Conservation (phyloP, 768 basidiomycete genomes). For the Mycena rosella region DNA sequence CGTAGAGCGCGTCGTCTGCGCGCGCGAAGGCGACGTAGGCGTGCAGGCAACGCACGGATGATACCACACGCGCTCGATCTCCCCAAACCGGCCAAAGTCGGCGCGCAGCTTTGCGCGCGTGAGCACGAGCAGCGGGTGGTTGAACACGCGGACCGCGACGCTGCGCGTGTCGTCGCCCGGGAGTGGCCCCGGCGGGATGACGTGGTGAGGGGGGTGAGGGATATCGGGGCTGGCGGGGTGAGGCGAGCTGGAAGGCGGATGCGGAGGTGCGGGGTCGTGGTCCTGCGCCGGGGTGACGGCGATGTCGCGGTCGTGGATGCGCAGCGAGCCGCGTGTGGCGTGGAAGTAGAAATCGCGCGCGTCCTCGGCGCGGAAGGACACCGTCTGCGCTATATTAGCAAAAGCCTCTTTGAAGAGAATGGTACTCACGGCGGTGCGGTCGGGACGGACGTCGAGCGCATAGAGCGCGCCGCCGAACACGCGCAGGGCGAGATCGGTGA, state of each 20-base stretch:
- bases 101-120: background rate
- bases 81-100: conserved; percentile 14
- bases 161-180: conserved; percentile 4
- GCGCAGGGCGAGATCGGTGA: conserved; percentile 4
- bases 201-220: background rate
- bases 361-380: conserved; percentile 9
- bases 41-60: background rate
- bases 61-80: background rate
- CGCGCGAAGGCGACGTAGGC: conserved; percentile 15
- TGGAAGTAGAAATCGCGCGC: conserved; percentile 19
- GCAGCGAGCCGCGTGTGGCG: background rate
- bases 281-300: too few relatives aligned
- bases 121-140: background rate
- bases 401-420: background rate
- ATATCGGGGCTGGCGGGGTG: too few relatives aligned
- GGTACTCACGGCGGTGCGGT: background rate
- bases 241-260: too few relatives aligned
- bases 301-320: background rate
- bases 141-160: background rate
- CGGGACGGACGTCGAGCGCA: background rate
- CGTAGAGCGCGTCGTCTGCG: conserved; percentile 7
- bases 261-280: too few relatives aligned
- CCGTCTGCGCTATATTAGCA: background rate
- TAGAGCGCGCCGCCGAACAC: conserved; percentile 1
- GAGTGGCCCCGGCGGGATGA: background rate